phyloP scores from a whole-genome alignment of 768 basidiomycete genomes.

The Pleurotus djamor region DNA sequence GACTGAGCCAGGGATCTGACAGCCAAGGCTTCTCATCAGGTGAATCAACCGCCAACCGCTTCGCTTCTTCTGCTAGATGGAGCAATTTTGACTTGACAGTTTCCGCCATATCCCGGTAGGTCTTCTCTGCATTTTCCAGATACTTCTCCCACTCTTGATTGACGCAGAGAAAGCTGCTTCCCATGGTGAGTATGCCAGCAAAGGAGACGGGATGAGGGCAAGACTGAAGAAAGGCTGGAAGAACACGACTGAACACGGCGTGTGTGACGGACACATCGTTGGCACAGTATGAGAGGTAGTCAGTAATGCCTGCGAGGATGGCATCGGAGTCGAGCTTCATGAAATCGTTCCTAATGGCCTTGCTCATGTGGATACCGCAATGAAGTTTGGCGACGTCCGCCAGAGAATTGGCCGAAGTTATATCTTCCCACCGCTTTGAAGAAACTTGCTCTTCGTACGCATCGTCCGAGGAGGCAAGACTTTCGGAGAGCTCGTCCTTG shows the following conservation, averaged over 20 bases:
- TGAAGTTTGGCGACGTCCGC: conserved; percentile 91
- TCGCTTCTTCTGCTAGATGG: conserved; percentile 68
- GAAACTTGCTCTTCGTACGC: conserved; percentile 22
- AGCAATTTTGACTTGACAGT: conserved; percentile 70
- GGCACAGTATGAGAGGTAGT: conserved; percentile 85
- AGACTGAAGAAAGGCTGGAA: conserved; percentile 77
- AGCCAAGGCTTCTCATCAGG: conserved; percentile 47
- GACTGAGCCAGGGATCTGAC: conserved; percentile 80
- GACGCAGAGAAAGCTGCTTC: conserved; percentile 87
- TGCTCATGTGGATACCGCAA: conserved; percentile 78
- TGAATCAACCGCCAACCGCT: conserved; percentile 42
- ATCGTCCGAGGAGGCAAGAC: conserved; percentile 15
- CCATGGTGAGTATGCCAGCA: conserved; percentile 89
- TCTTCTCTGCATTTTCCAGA: conserved; percentile 71
- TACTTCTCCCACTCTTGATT: conserved; percentile 90
- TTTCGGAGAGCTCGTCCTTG: conserved; percentile 36
- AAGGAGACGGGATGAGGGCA: conserved; percentile 95
- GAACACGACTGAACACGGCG: conserved; percentile 68
- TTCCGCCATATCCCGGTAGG: conserved; percentile 74
- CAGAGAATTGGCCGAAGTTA: conserved; percentile 90
- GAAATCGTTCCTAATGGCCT: conserved; percentile 75
- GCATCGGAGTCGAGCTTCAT: conserved; percentile 65
- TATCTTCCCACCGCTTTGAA: conserved; percentile 83
- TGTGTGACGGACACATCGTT: conserved; percentile 85
- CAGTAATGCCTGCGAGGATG: conserved; percentile 61